These are phyloP conservation scores for Rosellinia necatrix DNA, from an alignment of 2,329 filamentous ascomycete genomes.

Conservation along the genomic window DNA sequence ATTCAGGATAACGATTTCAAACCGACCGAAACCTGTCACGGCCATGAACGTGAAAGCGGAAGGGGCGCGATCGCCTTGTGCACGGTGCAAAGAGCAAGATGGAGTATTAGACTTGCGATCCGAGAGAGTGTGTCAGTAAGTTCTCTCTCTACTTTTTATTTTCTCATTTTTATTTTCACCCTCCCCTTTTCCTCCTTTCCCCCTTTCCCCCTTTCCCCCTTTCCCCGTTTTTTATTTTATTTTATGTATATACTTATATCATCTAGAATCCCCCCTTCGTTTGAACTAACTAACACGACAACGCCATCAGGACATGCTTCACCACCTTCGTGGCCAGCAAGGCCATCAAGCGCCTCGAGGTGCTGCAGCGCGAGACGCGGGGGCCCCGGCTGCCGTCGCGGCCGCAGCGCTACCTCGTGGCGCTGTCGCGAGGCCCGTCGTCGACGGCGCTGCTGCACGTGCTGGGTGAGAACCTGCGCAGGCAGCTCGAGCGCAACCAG, in stretches of 20 bases:
- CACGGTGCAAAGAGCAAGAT: slow-evolving; percentile 41
- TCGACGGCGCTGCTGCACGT: slow-evolving; percentile 79
- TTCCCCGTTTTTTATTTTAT: not conserved
- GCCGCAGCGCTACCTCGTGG: slow-evolving; percentile 67
- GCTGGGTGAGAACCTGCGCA: slow-evolving; percentile 69
- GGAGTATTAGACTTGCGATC: slow-evolving; percentile 39
- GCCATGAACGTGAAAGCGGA: slow-evolving; percentile 30
- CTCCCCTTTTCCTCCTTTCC: not conserved
- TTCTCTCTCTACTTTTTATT: not conserved
- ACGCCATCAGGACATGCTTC: slow-evolving; percentile 78
- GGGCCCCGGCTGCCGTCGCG: slow-evolving; percentile 38
- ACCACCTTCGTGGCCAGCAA: slow-evolving; percentile 77
- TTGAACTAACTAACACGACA: too few species aligned
- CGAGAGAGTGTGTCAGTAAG: slow-evolving; percentile 38
- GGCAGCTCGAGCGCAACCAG: slow-evolving; percentile 66
- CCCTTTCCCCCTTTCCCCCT: not conserved
- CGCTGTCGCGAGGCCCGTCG: slow-evolving; percentile 81
- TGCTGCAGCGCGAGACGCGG: slow-evolving; percentile 55
- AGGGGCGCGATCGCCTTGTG: slow-evolving; percentile 33
- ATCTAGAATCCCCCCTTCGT: too few species aligned
- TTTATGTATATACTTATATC: not conserved
- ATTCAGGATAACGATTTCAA: not conserved
- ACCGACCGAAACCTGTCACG: slow-evolving; percentile 19
- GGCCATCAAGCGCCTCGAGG: slow-evolving; percentile 71
- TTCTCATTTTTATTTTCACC: not conserved